Conservation (phyloP, 768 basidiomycete genomes). For the Tylopilus sp. region DNA sequence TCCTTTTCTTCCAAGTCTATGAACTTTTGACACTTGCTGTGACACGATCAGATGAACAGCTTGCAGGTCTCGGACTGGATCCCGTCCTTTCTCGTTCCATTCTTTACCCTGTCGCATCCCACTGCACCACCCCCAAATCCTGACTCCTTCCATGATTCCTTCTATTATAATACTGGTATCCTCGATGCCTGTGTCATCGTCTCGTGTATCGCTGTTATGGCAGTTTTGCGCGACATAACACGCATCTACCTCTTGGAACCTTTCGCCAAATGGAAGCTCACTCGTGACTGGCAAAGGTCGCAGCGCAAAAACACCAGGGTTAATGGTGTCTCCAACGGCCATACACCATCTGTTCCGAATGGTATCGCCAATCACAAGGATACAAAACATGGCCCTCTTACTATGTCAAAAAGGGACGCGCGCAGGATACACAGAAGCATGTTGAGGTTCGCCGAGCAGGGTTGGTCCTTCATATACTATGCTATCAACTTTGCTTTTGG, state of each 20-base stretch:
- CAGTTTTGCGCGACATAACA: slow-evolving; percentile 74
- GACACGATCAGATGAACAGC: slow-evolving; percentile 36
- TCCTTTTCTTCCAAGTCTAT: slow-evolving; percentile 23
- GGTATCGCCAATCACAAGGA: slow-evolving; percentile 30
- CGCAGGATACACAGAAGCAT: slow-evolving; percentile 68
- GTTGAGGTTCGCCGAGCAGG: slow-evolving; percentile 91
- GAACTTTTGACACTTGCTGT: slow-evolving; percentile 33
- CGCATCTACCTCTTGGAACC: slow-evolving; percentile 77
- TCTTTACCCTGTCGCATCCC: slow-evolving; percentile 73
- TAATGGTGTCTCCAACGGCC: slow-evolving; percentile 26
- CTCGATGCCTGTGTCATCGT: slow-evolving; percentile 78
- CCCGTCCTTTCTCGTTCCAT: slow-evolving; percentile 56
- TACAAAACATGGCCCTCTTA: slow-evolving; percentile 14
- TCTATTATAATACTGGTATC: slow-evolving; percentile 69
- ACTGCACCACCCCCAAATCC: slow-evolving; percentile 49
- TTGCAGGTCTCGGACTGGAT: slow-evolving; percentile 40
- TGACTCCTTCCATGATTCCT: slow-evolving; percentile 70
- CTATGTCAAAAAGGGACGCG: slow-evolving; percentile 43
- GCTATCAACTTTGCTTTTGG: slow-evolving; percentile 73
- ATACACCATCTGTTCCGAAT: slow-evolving; percentile 21
- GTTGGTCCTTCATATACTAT: slow-evolving; percentile 86
- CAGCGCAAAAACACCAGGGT: slow-evolving; percentile 16
- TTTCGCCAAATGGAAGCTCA: slow-evolving; percentile 74
- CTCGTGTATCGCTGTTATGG: slow-evolving; percentile 83
- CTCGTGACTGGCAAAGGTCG: slow-evolving; percentile 42